Conservation (phyloP, 176 grass and related monocot species). For the Zoysia japonica region DNA sequence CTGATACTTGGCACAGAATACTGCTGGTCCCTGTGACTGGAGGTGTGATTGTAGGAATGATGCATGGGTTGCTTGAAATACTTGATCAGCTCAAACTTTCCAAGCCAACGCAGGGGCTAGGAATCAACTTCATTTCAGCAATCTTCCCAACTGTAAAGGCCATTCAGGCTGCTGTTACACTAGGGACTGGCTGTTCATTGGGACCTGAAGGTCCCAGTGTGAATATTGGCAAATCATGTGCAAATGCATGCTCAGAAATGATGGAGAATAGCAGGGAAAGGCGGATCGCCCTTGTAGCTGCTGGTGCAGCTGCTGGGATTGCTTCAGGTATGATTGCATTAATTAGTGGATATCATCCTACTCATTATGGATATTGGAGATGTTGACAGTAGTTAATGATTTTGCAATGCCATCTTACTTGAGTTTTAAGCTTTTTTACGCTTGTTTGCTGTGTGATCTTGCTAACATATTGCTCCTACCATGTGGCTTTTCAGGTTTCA, state of each 20-base stretch:
- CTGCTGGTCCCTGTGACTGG: conserved; percentile 89
- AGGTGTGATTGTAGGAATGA: conserved; percentile 94
- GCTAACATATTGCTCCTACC: conserved; percentile 24
- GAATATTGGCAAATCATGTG: conserved; percentile 96
- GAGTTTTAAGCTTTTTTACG: neutral
- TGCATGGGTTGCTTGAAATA: conserved; percentile 90
- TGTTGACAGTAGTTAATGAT: neutral
- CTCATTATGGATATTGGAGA: neutral
- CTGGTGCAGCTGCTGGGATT: conserved; percentile 96
- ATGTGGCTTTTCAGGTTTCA: conserved; percentile 71
- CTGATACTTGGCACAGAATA: conserved; percentile 97
- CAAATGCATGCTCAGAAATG: conserved; percentile 93
- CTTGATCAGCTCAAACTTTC: conserved; percentile 78
- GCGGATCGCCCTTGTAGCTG: conserved; percentile 88
- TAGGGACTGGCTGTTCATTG: conserved; percentile 88
- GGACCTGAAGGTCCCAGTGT: conserved; percentile 94
- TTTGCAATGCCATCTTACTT: conserved; percentile 1
- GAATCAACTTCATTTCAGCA: conserved; percentile 67
- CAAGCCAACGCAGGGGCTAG: conserved; percentile 54
- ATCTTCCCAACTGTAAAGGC: conserved; percentile 83
- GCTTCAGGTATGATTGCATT: conserved; percentile 75
- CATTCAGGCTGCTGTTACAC: conserved; percentile 83
- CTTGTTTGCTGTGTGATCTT: neutral
- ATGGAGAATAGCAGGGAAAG: conserved; percentile 95
- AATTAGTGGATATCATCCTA: neutral